Conservation (phyloP, 1,284 basidiomycete genomes). For the Leccinum variabile region DNA sequence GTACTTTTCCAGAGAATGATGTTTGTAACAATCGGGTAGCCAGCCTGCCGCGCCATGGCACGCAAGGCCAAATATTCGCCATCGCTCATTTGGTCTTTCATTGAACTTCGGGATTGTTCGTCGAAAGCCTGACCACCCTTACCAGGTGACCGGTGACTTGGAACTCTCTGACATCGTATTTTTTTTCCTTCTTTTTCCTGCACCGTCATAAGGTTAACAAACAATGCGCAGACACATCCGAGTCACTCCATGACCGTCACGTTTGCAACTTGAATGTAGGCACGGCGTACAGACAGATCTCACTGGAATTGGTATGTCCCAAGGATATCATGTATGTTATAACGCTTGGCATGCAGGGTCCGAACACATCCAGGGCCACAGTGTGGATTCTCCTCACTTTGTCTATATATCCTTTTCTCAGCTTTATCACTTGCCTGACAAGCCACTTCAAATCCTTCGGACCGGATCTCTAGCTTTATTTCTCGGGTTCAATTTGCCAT, state of each 20-base stretch:
- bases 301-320: neutral
- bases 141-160: neutral
- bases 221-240: neutral
- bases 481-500: slow-evolving; percentile 63
- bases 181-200: neutral
- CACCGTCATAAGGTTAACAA: neutral
- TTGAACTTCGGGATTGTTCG: neutral
- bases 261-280: neutral
- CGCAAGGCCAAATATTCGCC: neutral
- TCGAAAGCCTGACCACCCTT: neutral
- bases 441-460: slow-evolving; percentile 59
- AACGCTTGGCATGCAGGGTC: slow-evolving; percentile 51
- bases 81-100: neutral
- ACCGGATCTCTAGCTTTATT: slow-evolving; percentile 46
- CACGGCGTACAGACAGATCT: neutral
- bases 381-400: slow-evolving; percentile 60
- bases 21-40: neutral
- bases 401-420: slow-evolving; percentile 19
- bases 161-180: neutral
- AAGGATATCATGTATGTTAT: neutral
- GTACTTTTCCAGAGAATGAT: neutral
- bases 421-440: slow-evolving; percentile 13
- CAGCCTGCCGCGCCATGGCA: neutral
- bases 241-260: neutral
- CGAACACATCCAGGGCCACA: slow-evolving; percentile 53